A percentile compares a stretch with the other conserved stretches of the same genome.
Conservation (phyloP, 495 filamentous ascomycete species). For the Amphirosellinia nigrospora region DNA sequence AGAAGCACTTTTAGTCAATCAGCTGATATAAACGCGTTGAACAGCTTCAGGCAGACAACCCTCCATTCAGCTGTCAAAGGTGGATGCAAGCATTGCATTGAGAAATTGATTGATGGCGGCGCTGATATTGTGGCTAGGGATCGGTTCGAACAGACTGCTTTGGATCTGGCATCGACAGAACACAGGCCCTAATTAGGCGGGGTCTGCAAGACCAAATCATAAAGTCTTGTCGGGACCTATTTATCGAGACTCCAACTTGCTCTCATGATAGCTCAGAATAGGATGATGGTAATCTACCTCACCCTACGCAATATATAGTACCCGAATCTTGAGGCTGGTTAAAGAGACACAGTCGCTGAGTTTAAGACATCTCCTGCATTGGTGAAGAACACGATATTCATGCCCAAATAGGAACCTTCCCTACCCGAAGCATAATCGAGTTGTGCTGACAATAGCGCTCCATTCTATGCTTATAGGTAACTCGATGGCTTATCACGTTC, state of each 20-base stretch:
- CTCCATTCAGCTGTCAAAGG: background rate
- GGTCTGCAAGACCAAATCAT: background rate
- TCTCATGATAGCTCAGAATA: too few relatives aligned
- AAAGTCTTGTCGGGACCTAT: background rate
- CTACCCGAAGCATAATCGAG: too few relatives aligned
- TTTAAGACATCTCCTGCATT: too few relatives aligned
- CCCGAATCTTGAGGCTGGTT: too few relatives aligned
- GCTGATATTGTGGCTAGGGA: background rate
- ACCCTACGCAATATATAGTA: too few relatives aligned
- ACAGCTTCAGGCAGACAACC: background rate
- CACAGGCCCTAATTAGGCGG: background rate
- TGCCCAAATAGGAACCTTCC: too few relatives aligned
- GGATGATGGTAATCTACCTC: too few relatives aligned
- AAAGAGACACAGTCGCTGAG: too few relatives aligned
- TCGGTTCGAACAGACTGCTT: background rate
- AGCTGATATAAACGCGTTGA: background rate
- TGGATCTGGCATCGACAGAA: background rate
- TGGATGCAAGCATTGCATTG: background rate
- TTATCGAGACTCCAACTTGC: background rate
- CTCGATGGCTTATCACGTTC: too few relatives aligned
- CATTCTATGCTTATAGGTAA: too few relatives aligned
- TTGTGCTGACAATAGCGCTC: too few relatives aligned
- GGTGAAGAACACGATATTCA: too few relatives aligned
- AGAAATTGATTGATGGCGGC: background rate
- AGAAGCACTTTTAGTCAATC: background rate